A percentile compares a stretch with the other conserved stretches of the same genome.
These are phyloP conservation scores for Umbilicus rupestris DNA, from an alignment of 164 flowering plant genomes.

Conservation along the genomic window DNA sequence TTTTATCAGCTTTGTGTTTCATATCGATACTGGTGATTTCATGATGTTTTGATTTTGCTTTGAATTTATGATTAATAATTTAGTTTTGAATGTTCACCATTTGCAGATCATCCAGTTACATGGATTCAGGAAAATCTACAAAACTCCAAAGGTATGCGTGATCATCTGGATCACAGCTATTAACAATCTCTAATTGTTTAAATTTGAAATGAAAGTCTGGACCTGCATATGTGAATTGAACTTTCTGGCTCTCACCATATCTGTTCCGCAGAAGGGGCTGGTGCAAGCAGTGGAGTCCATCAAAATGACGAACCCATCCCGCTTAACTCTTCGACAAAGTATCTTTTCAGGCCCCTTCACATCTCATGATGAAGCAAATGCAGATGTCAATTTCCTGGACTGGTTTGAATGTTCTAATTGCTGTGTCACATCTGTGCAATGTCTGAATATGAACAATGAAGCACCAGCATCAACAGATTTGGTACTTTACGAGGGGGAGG, in stretches of 20 bases:
- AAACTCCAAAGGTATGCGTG: background rate
- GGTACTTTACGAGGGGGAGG: background rate
- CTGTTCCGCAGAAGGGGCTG: constrained; percentile 17
- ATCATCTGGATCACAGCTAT: background rate
- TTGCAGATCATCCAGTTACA: background rate
- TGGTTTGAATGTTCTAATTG: constrained; percentile 42
- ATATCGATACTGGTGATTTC: background rate
- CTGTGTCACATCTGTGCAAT: constrained; percentile 25
- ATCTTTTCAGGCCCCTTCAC: constrained; percentile 18
- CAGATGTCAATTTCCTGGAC: constrained; percentile 25
- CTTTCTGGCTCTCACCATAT: background rate
- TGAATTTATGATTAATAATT: no score
- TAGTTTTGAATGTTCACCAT: background rate
- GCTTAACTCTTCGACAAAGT: constrained; percentile 32
- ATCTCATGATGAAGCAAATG: constrained; percentile 18
- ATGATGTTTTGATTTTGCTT: background rate
- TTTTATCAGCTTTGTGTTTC: no score
- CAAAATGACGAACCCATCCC: constrained; percentile 22
- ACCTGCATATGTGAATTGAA: background rate
- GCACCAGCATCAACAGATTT: background rate
- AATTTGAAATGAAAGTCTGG: background rate
- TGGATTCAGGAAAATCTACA: background rate
- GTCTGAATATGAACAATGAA: constrained; percentile 5
- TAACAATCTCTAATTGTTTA: background rate
- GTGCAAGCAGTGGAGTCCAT: constrained; percentile 21